Conservation (phyloP, 1,284 basidiomycete genomes). For the Pseudozyma hubeiensis region DNA sequence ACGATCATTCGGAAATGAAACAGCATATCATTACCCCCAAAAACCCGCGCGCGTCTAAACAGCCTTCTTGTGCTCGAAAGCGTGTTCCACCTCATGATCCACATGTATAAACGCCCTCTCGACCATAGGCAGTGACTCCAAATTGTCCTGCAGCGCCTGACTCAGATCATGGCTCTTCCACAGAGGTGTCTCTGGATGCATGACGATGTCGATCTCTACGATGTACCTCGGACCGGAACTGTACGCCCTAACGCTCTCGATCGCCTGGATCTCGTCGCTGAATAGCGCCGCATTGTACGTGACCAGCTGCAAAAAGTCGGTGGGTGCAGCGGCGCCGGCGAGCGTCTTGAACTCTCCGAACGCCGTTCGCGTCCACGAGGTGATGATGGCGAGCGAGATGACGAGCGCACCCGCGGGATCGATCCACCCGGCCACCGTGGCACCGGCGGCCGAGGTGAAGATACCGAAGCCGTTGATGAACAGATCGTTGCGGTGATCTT, state of each 20-base stretch:
- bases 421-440: conserved; percentile 85
- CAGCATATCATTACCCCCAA: too few species aligned
- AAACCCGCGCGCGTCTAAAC: conserved; percentile 9
- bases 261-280: conserved; percentile 81
- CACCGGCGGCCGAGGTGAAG: conserved; percentile 88
- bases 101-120: conserved; percentile 71
- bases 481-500: conserved; percentile 85
- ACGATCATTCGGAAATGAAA: too few species aligned
- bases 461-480: conserved; percentile 75
- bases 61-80: conserved; percentile 55
- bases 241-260: conserved; percentile 76
- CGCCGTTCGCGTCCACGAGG: conserved; percentile 76
- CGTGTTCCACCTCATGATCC: conserved; percentile 59
- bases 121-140: conserved; percentile 90
- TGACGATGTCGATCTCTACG: conserved; percentile 94
- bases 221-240: conserved; percentile 78
- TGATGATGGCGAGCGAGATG: conserved; percentile 81
- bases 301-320: conserved; percentile 88
- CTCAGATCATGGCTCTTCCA: conserved; percentile 92
- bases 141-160: conserved; percentile 91
- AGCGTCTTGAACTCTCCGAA: conserved; percentile 81
- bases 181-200: conserved; percentile 86
- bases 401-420: conserved; percentile 82
- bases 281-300: conserved; percentile 81
- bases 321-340: conserved; percentile 89